Base-by-base conservation (phyloP, 495 filamentous ascomycete genomes). In the Filosporella fistucella region DNA sequence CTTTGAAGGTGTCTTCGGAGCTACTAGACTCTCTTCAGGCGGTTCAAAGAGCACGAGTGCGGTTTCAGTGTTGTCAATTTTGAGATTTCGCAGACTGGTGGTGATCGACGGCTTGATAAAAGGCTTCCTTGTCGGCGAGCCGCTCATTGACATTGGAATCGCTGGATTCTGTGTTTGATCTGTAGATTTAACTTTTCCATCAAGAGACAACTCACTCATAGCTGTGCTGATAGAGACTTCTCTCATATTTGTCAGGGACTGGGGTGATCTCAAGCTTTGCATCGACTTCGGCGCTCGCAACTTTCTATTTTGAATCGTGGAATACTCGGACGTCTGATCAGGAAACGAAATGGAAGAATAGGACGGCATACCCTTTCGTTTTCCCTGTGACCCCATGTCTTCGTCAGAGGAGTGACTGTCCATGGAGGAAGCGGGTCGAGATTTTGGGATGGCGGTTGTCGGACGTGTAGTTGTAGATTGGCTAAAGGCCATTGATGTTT, bases 321-420 rank as follows among this genome's bases (percentile, higher is more conserved):
- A 23, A 29, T 51, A 29, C 17, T 21, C 42, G 12, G 42, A 33
- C 57, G 54, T 63, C 56, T 57, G 58, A 55, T 61, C 56, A 60
- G 51, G 48, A 38, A 48, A 49, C 23, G 43, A 26, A 41, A 47
- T 38, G 17, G 46, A 51, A 45, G 34, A 20, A 1, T 37, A 38
- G 34, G 32, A 39, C 46, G 42, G 68, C 80, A 61, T 89, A 91
- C 87, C 87, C 75, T 88, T 86, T 63, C 76, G 65, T 67, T 82
- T 78, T 11, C 38, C 43, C 24, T 16, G 25, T 42, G 14, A 14
- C 68, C 70, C 61, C 13, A 64, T 61, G n/a, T 67, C 58, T 8
- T 42, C 56, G 28, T 69, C 71, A 17, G 62, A 56, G 21, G 22
- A 9, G 49, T 80, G 74, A 52, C 70, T 73, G 42, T 79, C 80